Percentiles rank a stretch among this genome's conserved stretches.
These are phyloP conservation scores for Podila epicladia DNA, from an alignment of 192 early-diverging fungal genomes.

Conservation along the genomic window DNA sequence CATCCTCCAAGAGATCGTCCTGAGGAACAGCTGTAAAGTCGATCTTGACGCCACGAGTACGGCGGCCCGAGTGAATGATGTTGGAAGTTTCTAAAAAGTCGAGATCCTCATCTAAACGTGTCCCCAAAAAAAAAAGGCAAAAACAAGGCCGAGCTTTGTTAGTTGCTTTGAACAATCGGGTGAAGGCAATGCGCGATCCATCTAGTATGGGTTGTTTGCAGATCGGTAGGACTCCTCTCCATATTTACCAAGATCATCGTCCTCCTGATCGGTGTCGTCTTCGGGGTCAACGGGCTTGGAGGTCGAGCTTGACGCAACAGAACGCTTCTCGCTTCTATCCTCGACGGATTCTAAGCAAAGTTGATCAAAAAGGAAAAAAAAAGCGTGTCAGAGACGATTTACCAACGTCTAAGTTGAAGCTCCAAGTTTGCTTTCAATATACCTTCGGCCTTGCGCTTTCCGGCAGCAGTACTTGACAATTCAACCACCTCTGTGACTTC, in stretches of 20 bases:
- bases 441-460: slow-evolving; percentile 45
- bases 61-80: slow-evolving; percentile 71
- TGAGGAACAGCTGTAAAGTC: slow-evolving; percentile 77
- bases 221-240: too few relatives aligned
- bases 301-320: slow-evolving; percentile 30
- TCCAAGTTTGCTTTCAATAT: neutral
- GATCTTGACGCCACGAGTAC: slow-evolving; percentile 78
- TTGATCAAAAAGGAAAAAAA: too few relatives aligned
- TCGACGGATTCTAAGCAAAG: slow-evolving; percentile 21
- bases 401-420: too few relatives aligned
- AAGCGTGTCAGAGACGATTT: neutral
- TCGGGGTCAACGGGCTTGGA: slow-evolving; percentile 18
- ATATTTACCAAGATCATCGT: slow-evolving; percentile 43
- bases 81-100: slow-evolving; percentile 66
- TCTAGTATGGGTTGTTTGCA: too few relatives aligned
- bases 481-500: neutral
- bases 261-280: slow-evolving; percentile 43
- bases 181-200: too few relatives aligned
- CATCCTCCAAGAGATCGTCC: slow-evolving; percentile 62
- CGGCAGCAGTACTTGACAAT: slow-evolving; percentile 4
- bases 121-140: neutral
- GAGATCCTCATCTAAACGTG: slow-evolving; percentile 63
- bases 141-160: neutral
- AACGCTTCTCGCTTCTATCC: slow-evolving; percentile 16
- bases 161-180: neutral